phyloP scores from a whole-genome alignment of 495 filamentous ascomycete species.

The Sordaria brevicollis region DNA sequence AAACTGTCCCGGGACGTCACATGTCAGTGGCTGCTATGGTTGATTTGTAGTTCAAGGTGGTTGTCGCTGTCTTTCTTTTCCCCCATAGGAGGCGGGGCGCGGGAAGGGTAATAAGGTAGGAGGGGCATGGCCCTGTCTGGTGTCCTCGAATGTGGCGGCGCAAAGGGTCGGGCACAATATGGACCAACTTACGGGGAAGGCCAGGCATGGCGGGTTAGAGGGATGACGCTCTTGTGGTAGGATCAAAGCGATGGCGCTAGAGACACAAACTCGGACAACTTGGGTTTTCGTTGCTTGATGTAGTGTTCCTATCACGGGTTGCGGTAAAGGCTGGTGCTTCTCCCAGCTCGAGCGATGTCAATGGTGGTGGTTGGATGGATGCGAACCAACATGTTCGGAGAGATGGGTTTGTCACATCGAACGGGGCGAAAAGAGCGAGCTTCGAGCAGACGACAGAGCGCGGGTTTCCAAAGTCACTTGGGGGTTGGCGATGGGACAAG shows the following conservation, averaged over 20 bases:
- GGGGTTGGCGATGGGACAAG: background rate
- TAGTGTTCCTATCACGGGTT: constrained; percentile 8
- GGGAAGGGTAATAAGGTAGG: background rate
- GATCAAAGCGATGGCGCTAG: background rate
- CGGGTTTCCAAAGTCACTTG: background rate
- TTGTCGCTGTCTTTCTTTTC: constrained; percentile 5
- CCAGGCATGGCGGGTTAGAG: constrained; percentile 61
- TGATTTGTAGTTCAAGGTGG: background rate
- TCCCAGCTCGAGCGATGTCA: constrained; percentile 24
- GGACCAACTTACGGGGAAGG: constrained; percentile 58
- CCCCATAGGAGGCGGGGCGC: constrained; percentile 1
- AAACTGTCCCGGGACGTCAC: constrained; percentile 45
- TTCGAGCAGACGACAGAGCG: background rate
- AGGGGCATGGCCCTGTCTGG: background rate
- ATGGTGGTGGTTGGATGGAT: constrained; percentile 13
- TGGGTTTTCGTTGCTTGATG: background rate
- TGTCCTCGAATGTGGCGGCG: background rate
- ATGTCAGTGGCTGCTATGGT: constrained; percentile 1
- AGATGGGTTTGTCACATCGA: constrained; percentile 16
- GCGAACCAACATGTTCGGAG: constrained; percentile 26
- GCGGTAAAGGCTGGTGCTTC: constrained; percentile 12
- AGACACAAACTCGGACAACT: background rate
- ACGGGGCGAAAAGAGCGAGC: background rate
- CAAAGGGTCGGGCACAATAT: background rate
- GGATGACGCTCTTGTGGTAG: background rate